phyloP scores from a whole-genome alignment of 2,329 filamentous ascomycete genomes.

The Phaeosphaeriaceae sp. region DNA sequence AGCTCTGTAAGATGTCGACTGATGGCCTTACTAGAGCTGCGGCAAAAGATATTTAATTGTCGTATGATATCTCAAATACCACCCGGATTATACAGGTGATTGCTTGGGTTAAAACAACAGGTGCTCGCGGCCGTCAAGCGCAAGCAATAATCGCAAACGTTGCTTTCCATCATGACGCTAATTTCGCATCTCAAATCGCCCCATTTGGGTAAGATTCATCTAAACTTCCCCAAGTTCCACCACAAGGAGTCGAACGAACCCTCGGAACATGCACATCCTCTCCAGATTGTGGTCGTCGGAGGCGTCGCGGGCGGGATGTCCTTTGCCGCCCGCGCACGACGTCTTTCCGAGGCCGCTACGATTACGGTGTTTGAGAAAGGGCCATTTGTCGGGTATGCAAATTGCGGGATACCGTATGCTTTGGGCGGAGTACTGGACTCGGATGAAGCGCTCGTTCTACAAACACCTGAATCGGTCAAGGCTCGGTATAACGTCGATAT shows the following conservation, averaged over 20 bases:
- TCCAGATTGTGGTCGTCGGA: constrained; percentile 10
- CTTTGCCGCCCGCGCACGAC: constrained; percentile 31
- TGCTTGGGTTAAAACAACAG: too few species aligned
- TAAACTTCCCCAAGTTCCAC: background rate
- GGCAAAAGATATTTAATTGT: too few species aligned
- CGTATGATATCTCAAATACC: too few species aligned
- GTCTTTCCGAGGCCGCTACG: constrained; percentile 25
- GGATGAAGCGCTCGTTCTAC: constrained; percentile 24
- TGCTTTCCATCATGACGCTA: background rate
- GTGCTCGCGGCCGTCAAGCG: too few species aligned
- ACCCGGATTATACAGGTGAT: too few species aligned
- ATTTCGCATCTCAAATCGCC: background rate
- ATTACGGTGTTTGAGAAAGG: constrained; percentile 38
- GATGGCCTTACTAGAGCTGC: too few species aligned
- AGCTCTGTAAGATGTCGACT: too few species aligned
- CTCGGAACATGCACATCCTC: background rate
- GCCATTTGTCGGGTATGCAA: constrained; percentile 32
- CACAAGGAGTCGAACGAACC: background rate
- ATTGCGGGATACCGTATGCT: constrained; percentile 35
- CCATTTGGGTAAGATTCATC: background rate
- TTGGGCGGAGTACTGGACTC: constrained; percentile 25
- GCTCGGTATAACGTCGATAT: constrained; percentile 34
- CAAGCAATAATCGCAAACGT: background rate
- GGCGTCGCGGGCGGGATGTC: constrained; percentile 22
- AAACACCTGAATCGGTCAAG: constrained; percentile 27